Base-by-base conservation (phyloP, 768 basidiomycete species). In the Boletus tylopilopsis region DNA sequence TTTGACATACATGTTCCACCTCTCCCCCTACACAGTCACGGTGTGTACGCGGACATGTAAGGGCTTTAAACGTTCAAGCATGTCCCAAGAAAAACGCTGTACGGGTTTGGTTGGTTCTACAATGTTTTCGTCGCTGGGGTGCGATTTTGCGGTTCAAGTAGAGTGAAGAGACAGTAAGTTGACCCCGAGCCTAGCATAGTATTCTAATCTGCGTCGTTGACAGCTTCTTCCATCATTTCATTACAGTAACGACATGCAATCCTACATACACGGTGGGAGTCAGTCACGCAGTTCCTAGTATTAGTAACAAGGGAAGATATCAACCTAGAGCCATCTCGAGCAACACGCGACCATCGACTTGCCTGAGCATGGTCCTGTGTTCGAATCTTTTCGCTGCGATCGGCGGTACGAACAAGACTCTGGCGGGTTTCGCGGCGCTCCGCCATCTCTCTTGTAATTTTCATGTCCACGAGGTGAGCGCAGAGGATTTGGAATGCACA, bases 331-430 rank as follows among this genome's bases (percentile, higher is more conserved):
- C n/a, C 16, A 16, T 15, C 2, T 10, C 23, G 3, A 8, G 8
- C 8, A 12, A 7, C 10, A 30, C 9, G 5, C 9, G 12, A 35
- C 2, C 13, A 18, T 12, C 19, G 7, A 46, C 53, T 33, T 42
- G 79, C 91, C 76, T 94, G 93, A 1, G 91, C 81, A 66, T 85
- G 94, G 60, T 96, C 97, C 68, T 97, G 98, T 5, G 96, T 98
- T 52, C 96, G 74, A 49, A 98, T 88, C 66, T 97, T 98, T 62
- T 97, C 94, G 57, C 90, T 91, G 19, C 96, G 74, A 62, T 94
- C 93, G 2, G 84, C 85, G 0, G 85, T 83, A 36, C 82, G 80
- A 9, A 98, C 85, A 3, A 97, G 83, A 53, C 72, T 84, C 29
- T 81, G 75, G 12, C 93, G 76, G 4, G 78, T 77, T 0, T 81